Conservation (phyloP, 2,329 filamentous ascomycete species). For the Alternaria infectoria region DNA sequence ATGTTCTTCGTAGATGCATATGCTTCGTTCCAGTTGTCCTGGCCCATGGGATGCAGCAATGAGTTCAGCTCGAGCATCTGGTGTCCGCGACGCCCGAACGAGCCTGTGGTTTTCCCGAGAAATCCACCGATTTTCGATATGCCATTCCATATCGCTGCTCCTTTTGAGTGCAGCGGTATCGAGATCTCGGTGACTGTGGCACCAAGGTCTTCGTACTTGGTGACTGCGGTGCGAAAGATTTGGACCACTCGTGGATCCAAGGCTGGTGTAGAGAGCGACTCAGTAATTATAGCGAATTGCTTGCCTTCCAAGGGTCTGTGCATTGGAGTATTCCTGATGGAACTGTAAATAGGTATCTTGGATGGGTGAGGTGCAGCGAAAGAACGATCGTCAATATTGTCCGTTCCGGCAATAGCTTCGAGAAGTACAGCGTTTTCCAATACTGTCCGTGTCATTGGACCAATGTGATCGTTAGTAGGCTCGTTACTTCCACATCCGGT, state of each 20-base stretch:
- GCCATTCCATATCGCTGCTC: conserved; percentile 59
- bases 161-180: conserved; percentile 57
- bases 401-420: conserved; percentile 55
- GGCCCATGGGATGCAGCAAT: conserved; percentile 55
- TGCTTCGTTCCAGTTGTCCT: conserved; percentile 58
- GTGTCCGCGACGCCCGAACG: conserved; percentile 56
- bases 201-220: conserved; percentile 54
- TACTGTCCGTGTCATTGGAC: conserved; percentile 54
- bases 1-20: conserved; percentile 62
- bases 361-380: conserved; percentile 42
- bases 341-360: conserved; percentile 35
- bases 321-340: conserved; percentile 12
- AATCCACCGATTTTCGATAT: conserved; percentile 51
- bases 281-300: conserved; percentile 39
- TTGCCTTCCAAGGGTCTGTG: conserved; percentile 34
- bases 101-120: conserved; percentile 51
- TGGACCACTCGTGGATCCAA: conserved; percentile 51
- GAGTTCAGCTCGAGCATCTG: conserved; percentile 59
- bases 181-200: conserved; percentile 59
- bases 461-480: conserved; percentile 59
- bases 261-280: conserved; percentile 36
- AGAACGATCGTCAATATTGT: conserved; percentile 56
- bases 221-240: conserved; percentile 52
- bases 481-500: conserved; percentile 59
- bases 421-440: conserved; percentile 54